Percentiles rank a stretch among this genome's conserved stretches.
phyloP scores from a whole-genome alignment of 2,329 filamentous ascomycete genomes.

The Neofusicoccum ribis region DNA sequence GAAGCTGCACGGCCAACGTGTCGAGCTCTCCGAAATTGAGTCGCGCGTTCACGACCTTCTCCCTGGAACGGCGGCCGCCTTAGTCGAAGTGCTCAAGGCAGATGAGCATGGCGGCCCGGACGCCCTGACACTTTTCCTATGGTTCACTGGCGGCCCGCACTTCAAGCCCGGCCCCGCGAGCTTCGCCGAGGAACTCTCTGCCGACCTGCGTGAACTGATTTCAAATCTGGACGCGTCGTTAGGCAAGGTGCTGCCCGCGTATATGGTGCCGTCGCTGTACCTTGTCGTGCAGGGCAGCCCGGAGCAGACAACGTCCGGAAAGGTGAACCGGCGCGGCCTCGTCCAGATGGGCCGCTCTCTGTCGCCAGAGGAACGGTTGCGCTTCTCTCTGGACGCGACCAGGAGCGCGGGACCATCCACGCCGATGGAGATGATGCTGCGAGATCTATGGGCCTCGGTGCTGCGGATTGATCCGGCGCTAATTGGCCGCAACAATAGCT shows the following conservation, averaged over 20 bases:
- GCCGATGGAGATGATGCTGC: background rate
- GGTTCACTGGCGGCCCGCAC: background rate
- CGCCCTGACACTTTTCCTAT: background rate
- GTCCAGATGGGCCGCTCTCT: slow-evolving; percentile 17
- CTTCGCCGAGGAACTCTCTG: background rate
- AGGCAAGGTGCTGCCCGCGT: background rate
- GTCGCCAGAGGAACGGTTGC: background rate
- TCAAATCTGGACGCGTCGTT: background rate
- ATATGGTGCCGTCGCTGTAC: background rate
- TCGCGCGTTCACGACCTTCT: background rate
- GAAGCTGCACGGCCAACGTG: slow-evolving; percentile 36
- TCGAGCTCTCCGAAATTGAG: slow-evolving; percentile 41
- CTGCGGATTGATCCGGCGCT: background rate
- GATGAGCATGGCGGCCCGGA: background rate
- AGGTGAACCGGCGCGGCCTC: slow-evolving; percentile 33
- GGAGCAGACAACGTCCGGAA: slow-evolving; percentile 30
- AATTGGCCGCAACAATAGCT: slow-evolving; percentile 16
- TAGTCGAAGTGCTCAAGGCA: background rate
- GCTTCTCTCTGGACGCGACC: background rate
- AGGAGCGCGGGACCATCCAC: background rate
- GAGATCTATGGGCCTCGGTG: background rate
- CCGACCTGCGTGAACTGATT: background rate
- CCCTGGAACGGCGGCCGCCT: background rate
- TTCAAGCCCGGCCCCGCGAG: background rate
- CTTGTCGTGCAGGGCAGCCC: slow-evolving; percentile 17